Conservation (phyloP, 176 grass and related monocot species). For the Poa pratensis region DNA sequence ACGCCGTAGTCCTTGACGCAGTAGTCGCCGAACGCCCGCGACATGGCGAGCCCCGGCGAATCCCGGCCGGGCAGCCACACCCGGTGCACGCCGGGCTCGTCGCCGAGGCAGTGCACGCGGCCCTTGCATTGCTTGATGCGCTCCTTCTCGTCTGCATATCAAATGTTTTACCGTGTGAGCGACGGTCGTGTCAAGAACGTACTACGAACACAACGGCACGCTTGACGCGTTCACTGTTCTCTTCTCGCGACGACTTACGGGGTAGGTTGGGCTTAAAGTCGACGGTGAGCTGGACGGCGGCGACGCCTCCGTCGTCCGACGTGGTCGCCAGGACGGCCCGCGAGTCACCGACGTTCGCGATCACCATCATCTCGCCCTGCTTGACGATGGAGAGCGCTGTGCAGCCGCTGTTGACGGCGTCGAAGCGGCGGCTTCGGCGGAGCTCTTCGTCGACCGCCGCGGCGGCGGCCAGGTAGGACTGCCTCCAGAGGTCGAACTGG, state of each 20-base stretch:
- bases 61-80: constrained; percentile 72
- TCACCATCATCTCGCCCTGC: constrained; percentile 76
- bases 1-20: constrained; percentile 79
- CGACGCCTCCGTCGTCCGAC: constrained; percentile 49
- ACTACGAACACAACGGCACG: neutral
- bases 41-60: constrained; percentile 88
- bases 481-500: constrained; percentile 74
- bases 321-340: constrained; percentile 71
- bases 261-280: constrained; percentile 93
- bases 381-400: constrained; percentile 88
- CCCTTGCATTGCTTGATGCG: constrained; percentile 83
- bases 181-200: neutral
- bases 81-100: constrained; percentile 89
- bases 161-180: neutral
- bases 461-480: constrained; percentile 62
- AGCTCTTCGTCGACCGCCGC: constrained; percentile 82
- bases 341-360: constrained; percentile 94
- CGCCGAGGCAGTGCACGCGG: constrained; percentile 60
- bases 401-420: constrained; percentile 78
- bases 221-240: neutral
- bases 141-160: constrained; percentile 66
- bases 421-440: constrained; percentile 51
- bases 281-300: constrained; percentile 79
- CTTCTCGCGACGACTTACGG: constrained; percentile 49
- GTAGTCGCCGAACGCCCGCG: constrained; percentile 91